Base-by-base conservation (phyloP, 148 eudicot species). In the Arbutus unedo region DNA sequence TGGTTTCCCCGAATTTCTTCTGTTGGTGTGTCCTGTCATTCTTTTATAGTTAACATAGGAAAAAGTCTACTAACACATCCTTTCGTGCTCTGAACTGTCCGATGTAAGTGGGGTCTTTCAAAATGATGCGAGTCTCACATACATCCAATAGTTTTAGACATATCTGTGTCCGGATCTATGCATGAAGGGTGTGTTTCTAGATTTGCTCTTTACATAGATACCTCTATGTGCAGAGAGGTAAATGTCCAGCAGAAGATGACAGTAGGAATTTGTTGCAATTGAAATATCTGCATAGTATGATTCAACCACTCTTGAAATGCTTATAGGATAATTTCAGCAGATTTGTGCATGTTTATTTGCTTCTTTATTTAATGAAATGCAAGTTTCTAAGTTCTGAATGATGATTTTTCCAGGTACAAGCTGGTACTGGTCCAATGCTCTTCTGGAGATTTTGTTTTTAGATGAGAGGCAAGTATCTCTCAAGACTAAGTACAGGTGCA, bases 371-470 rank as follows among this genome's bases (percentile, higher is more conserved):
- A 10, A 21, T 5, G 8, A 75, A 75, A 16, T 21, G 9, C n/a
- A 50, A 49, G 53, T 75, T 75, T n/a, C 9, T 21, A 38, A 48
- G 43, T 66, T 66, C 45, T 48, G 56, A 48, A 23, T 25, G 16
- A 13, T 25, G 16, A 51, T 51, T 53, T 13, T 15, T 10, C 57
- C n/a, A 76, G 79, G 79, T 51, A 14, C 18, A 23, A 60, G 54
- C 9, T 23, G 47, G 51, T 76, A 6, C 21, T 3, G 21, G 9
- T 14, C 11, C 59, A 31, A 74, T 48, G 56, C 16, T 51, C 47
- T 76, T 38, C 60, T 15, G 41, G 60, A 76, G 57, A 76, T 53
- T 48, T 53, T 76, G 62, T 31, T 76, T 76, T 47, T 44, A n/a
- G 16, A 8, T 11, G 57, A 13, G 57, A 11, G 57, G 18, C 78